Evolutionary conservation across 768 basidiomycete species (phyloP), one percentile per base, ranked within the genome.

Genomic region (Gloeostereum incarnatum): DNA sequence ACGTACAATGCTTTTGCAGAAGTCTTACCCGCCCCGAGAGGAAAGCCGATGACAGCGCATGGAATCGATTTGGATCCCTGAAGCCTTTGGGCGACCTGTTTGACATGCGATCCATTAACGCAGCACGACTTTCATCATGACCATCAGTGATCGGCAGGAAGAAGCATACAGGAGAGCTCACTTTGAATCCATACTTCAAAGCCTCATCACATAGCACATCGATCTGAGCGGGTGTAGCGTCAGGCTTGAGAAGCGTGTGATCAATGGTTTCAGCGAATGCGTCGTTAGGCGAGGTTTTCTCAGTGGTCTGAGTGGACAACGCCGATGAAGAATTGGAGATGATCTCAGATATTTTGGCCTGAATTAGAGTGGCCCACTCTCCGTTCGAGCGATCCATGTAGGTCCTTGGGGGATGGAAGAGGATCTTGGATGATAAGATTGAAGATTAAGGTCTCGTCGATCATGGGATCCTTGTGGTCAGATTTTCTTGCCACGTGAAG

Each of bases 21-120:
- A 3, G 65, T 51, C 14, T 64, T 62, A 4, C 60, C 59, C 6
- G 71, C 69, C 7, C 71, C 71, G 2, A 73, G 58, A 30, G 71
- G 71, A 43, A 75, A 73, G 2, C 69, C 69, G 14, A 75, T 57
- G 0, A 73, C 72, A 31, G 63, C 63, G 40, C 72, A 73, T 2
- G 65, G 54, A 2, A 70, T 59, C 3, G 51, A 56, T 0, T 54
- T 47, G 6, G 66, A 62, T 1, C 60, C 63, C 26, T 50, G 29
- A 20, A 74, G 51, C 14, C 61, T 61, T 10, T 55, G 49, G 5
- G 63, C 51, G 6, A 72, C 70, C 38, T 60, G 65, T 17, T 55
- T 49, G 32, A 71, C 58, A 46, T 69, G 58, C 8, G 60, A 45
- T 9, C 69, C 68, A 39, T 72, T 73, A 1, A 74, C 65, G 39